Percentiles rank a stretch among this genome's conserved stretches.
Conservation (phyloP, 2,329 filamentous ascomycete genomes). For the Hyphodiscus sp. region DNA sequence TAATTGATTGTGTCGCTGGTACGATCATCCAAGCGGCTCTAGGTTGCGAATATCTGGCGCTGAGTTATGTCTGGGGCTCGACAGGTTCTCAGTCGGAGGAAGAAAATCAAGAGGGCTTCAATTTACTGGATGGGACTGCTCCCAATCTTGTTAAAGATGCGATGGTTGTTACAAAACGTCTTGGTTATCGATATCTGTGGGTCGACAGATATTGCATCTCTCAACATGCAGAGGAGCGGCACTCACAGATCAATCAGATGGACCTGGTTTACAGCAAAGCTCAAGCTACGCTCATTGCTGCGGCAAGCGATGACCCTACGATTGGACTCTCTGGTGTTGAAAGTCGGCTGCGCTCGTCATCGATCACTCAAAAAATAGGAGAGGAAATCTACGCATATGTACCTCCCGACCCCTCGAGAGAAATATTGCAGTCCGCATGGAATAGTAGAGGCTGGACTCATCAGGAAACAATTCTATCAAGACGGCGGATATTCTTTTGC, state of each 20-base stretch:
- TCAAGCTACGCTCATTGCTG: conserved; percentile 5
- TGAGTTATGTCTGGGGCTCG: conserved; percentile 11
- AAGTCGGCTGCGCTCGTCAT: background rate
- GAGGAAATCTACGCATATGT: conserved; percentile 1
- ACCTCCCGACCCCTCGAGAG: conserved; percentile 63
- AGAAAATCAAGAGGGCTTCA: background rate
- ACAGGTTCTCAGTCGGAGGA: background rate
- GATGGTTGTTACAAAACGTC: conserved; percentile 2
- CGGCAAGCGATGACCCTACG: conserved; percentile 1
- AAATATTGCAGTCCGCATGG: conserved; percentile 74
- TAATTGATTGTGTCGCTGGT: conserved; percentile 5
- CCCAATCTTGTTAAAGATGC: conserved; percentile 6
- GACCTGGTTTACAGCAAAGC: conserved; percentile 9
- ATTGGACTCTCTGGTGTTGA: background rate
- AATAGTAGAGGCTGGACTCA: conserved; percentile 30
- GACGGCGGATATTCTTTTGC: conserved; percentile 26
- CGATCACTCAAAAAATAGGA: background rate
- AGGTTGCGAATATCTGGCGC: conserved; percentile 5
- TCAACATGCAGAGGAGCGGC: conserved; percentile 3
- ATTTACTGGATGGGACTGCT: background rate
- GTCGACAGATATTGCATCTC: conserved; percentile 11
- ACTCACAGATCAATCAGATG: conserved; percentile 9
- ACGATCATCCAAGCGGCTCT: background rate
- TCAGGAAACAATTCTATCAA: conserved; percentile 26
- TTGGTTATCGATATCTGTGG: conserved; percentile 12